A percentile compares a stretch with the other conserved stretches of the same genome.
These are phyloP conservation scores for Neofusicoccum sp. DNA, from an alignment of 2,329 filamentous ascomycete genomes.

Conservation along the genomic window DNA sequence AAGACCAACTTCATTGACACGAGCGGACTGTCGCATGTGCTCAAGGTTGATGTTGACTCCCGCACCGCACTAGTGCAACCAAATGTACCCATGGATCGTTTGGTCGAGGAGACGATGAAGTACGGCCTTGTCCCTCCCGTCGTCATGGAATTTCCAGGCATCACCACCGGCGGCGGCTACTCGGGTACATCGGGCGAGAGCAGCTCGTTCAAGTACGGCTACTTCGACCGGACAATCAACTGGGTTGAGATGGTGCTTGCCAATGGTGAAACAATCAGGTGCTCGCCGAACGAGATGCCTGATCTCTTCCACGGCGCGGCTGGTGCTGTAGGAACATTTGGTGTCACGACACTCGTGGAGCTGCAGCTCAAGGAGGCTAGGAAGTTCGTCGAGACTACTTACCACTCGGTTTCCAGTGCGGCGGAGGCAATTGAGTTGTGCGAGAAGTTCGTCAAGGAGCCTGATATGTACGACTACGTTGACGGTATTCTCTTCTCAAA, in stretches of 20 bases:
- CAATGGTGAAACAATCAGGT: constrained; percentile 56
- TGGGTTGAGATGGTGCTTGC: constrained; percentile 65
- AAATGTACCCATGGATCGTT: constrained; percentile 66
- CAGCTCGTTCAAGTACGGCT: constrained; percentile 66
- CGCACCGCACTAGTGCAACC: constrained; percentile 66
- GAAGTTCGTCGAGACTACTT: constrained; percentile 50
- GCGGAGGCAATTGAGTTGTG: constrained; percentile 43
- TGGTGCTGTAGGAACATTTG: constrained; percentile 64
- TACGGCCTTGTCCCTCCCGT: constrained; percentile 61
- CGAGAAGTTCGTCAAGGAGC: constrained; percentile 34
- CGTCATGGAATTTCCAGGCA: constrained; percentile 71
- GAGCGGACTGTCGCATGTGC: constrained; percentile 60
- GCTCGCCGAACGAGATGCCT: constrained; percentile 53
- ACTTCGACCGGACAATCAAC: constrained; percentile 62
- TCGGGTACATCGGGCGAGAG: constrained; percentile 67
- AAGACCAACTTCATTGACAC: constrained; percentile 63
- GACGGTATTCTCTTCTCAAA: constrained; percentile 52
- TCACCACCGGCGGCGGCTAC: constrained; percentile 67
- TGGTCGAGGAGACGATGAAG: constrained; percentile 58
- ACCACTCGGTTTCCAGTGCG: constrained; percentile 44
- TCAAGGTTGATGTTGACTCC: constrained; percentile 55
- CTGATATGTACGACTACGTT: constrained; percentile 43
- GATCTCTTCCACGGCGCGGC: constrained; percentile 66
- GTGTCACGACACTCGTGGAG: constrained; percentile 61
- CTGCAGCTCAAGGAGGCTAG: constrained; percentile 47